Conservation (phyloP, 2,329 filamentous ascomycete genomes). For the Aspergillus eucalypticola region DNA sequence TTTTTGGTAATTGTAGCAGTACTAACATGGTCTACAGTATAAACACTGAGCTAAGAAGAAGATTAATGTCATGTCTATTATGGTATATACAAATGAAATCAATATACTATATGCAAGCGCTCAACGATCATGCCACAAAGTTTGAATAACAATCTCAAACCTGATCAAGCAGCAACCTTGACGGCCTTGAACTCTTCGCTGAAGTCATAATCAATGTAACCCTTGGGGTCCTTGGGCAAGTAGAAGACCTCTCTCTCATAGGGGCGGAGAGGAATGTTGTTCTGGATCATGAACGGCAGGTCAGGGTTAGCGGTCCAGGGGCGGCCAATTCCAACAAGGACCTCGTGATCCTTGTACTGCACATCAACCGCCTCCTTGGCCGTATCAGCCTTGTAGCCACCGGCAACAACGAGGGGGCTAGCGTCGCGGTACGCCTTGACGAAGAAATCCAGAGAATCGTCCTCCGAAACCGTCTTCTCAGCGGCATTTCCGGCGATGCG, state of each 20-base stretch:
- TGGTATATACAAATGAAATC: no score
- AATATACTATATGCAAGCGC: neutral
- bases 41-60: conserved; percentile 6
- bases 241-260: conserved; percentile 49
- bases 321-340: conserved; percentile 45
- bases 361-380: conserved; percentile 41
- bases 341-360: conserved; percentile 32
- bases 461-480: conserved; percentile 36
- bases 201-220: conserved; percentile 44
- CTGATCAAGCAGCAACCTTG: conserved; percentile 22
- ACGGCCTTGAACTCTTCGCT: conserved; percentile 33
- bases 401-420: conserved; percentile 54
- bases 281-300: conserved; percentile 44
- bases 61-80: no score
- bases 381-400: conserved; percentile 46
- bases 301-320: conserved; percentile 50
- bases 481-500: conserved; percentile 41
- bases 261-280: conserved; percentile 38
- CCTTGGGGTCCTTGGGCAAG: conserved; percentile 32
- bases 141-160: neutral
- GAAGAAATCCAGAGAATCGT: conserved; percentile 44
- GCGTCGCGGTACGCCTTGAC: conserved; percentile 44
- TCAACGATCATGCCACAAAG: neutral
- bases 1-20: neutral
- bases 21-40: neutral